Percentiles rank a stretch among this genome's conserved stretches.
These are phyloP conservation scores for Nakaseomyces sp. DNA, from an alignment of 1,139 yeast species.

Conservation along the genomic window DNA sequence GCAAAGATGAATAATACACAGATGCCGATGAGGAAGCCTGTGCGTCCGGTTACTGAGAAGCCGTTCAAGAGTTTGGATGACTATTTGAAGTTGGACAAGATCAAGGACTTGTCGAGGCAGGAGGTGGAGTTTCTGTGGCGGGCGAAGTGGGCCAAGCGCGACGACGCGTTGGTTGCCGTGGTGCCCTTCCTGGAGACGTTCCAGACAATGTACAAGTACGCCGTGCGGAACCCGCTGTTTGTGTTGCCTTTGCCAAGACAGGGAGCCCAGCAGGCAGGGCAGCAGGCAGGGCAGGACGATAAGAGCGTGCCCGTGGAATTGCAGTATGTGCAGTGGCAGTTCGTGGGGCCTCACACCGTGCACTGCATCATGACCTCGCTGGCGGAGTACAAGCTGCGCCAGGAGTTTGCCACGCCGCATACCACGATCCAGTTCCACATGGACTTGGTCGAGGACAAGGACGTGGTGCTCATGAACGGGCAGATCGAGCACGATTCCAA, in stretches of 20 bases:
- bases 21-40: slow-evolving; percentile 35
- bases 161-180: slow-evolving; percentile 56
- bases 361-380: slow-evolving; percentile 89
- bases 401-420: slow-evolving; percentile 91
- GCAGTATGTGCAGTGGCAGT: slow-evolving; percentile 91
- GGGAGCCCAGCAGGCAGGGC: slow-evolving; percentile 9
- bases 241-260: slow-evolving; percentile 61
- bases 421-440: slow-evolving; percentile 84
- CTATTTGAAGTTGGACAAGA: slow-evolving; percentile 61
- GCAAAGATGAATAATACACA: too few relatives aligned
- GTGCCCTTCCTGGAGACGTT: slow-evolving; percentile 45
- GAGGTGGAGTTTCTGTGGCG: slow-evolving; percentile 86
- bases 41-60: slow-evolving; percentile 37
- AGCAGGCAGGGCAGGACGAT: slow-evolving; percentile 29
- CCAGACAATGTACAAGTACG: slow-evolving; percentile 52
- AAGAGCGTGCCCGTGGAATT: slow-evolving; percentile 43
- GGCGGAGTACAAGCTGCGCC: slow-evolving; percentile 85
- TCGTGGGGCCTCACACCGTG: slow-evolving; percentile 74
- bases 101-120: slow-evolving; percentile 44
- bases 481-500: slow-evolving; percentile 64
- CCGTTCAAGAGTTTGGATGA: slow-evolving; percentile 69
- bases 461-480: slow-evolving; percentile 79
- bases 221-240: slow-evolving; percentile 67
- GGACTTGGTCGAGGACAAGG: slow-evolving; percentile 57
- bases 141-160: slow-evolving; percentile 64